Evolutionary conservation across 1,284 basidiomycete genomes (phyloP).

Genomic region (Fistulina hepatica): DNA sequence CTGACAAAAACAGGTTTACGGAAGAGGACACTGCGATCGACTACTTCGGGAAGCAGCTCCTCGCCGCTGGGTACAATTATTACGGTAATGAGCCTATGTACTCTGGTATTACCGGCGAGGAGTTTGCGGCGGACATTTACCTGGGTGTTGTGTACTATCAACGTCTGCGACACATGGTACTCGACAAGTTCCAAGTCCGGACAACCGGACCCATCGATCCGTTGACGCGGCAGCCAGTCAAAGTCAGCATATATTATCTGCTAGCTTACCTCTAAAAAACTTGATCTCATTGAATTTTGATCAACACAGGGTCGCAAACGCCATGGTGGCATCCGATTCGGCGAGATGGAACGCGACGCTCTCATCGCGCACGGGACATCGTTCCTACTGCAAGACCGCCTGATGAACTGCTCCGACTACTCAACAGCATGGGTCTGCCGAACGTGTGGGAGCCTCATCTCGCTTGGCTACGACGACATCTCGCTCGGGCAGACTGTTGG

Average conservation of each 20-base stretch:
- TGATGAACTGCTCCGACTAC: slow-evolving; percentile 99
- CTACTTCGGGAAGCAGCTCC: slow-evolving; percentile 94
- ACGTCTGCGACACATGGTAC: slow-evolving; percentile 96
- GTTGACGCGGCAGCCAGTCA: slow-evolving; percentile 93
- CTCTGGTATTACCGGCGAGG: slow-evolving; percentile 96
- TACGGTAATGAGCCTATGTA: slow-evolving; percentile 99
- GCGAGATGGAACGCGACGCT: slow-evolving; percentile 99
- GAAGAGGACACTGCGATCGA: slow-evolving; percentile 94
- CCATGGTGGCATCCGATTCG: slow-evolving; percentile 97
- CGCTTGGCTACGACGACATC: slow-evolving; percentile 86
- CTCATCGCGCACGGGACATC: slow-evolving; percentile 97
- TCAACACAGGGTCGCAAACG: slow-evolving; percentile 83
- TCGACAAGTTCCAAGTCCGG: slow-evolving; percentile 99
- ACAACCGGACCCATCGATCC: slow-evolving; percentile 97
- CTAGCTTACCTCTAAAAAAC: slow-evolving; percentile 2
- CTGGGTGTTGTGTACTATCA: slow-evolving; percentile 99
- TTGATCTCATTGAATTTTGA: slow-evolving; percentile 3
- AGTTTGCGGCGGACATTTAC: slow-evolving; percentile 98
- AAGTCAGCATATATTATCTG: slow-evolving; percentile 42
- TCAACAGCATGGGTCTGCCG: slow-evolving; percentile 98
- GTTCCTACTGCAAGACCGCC: slow-evolving; percentile 92
- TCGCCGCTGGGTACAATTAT: slow-evolving; percentile 95
- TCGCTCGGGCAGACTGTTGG: slow-evolving; percentile 55
- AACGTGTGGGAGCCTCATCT: slow-evolving; percentile 90
- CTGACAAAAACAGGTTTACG: slow-evolving; percentile 57